phyloP scores from a whole-genome alignment of 495 filamentous ascomycete species.

The Penicillium simplicissimum region DNA sequence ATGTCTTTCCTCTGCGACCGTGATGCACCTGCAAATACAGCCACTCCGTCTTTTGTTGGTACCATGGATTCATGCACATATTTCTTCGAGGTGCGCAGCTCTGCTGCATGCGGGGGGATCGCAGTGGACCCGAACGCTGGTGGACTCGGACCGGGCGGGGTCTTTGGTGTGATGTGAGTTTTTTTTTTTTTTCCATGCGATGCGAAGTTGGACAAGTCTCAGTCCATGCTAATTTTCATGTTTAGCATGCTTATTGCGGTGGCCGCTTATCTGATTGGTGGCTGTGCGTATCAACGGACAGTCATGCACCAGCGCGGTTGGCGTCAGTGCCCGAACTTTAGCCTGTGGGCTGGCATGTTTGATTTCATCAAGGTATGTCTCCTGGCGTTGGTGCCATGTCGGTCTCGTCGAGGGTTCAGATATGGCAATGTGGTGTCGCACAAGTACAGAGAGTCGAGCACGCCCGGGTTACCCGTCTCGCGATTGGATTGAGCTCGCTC shows the following conservation, averaged over 20 bases:
- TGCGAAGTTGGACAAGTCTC: too few species aligned
- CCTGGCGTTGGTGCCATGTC: conserved; percentile 36
- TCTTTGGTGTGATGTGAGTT: conserved; percentile 89
- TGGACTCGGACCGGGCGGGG: conserved; percentile 78
- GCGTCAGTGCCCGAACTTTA: conserved; percentile 94
- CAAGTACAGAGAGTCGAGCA: conserved; percentile 24
- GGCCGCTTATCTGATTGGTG: conserved; percentile 85
- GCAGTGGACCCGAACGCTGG: conserved; percentile 59
- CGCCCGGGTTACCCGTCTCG: conserved; percentile 34
- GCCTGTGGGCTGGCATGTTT: conserved; percentile 85
- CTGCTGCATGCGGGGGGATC: conserved; percentile 76
- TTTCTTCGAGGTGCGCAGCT: conserved; percentile 91
- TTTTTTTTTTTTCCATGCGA: too few species aligned
- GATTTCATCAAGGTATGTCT: conserved; percentile 78
- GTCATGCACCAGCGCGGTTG: conserved; percentile 95
- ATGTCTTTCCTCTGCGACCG: conserved; percentile 94
- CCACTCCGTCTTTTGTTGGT: conserved; percentile 77
- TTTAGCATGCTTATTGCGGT: conserved; percentile 67
- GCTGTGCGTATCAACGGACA: conserved; percentile 91
- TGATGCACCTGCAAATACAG: conserved; percentile 60
- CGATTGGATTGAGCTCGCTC: conserved; percentile 39
- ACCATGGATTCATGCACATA: conserved; percentile 91
- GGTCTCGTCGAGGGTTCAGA: conserved; percentile 24
- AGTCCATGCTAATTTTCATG: conserved; percentile 15
- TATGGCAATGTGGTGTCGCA: conserved; percentile 25